Base-by-base conservation (phyloP, 768 basidiomycete species). In the Lentinula guzmanii region DNA sequence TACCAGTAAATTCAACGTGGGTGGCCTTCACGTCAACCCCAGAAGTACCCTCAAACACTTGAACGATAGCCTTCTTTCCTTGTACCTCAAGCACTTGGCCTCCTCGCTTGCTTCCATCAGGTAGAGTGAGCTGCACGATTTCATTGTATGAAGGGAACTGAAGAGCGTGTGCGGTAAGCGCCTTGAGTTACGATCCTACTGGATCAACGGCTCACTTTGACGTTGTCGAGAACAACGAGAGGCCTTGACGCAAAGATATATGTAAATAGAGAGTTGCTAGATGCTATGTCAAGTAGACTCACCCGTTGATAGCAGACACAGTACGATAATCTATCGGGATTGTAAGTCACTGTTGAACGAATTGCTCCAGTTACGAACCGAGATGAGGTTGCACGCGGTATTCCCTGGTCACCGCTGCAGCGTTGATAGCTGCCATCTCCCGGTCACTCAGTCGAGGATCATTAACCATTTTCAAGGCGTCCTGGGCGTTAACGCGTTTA, bases 281-380 rank as follows among this genome's bases (percentile, higher is more conserved):
- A 55, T 65, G 61, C 60, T 28, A 33, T 43, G 46, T 54, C 34
- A 31, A 42, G 52, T 52, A 52, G 35, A 33, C 85, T 76, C 70
- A 91, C 95, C 96, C 97, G 70, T 98, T 98, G 76, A 98, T 90
- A 64, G 95, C 96, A 69, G 95, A 94, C 56, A 99, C 97, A n/a
- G 95, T 98, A 65, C 93, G 85, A 77, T 98, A 98, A 76, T 98
- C 95, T 95, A 54, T 67, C 15, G 52, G 53, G 4, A 65, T 67
- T 18, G 35, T 51, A 55, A 52, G 43, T 42, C 11, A 28, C 41
- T 4, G 41, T n/a, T 13, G 31, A 37, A 34, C 41, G 15, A 43
- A 42, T 48, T 55, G 50, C 43, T 65, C 11, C 3, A 54, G 3
- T 57, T 13, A 75, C 83, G 66, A 71, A 93, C 93, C 93, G 65